Base-by-base conservation (phyloP, 164 flowering plant species). In the Stephania japonica region DNA sequence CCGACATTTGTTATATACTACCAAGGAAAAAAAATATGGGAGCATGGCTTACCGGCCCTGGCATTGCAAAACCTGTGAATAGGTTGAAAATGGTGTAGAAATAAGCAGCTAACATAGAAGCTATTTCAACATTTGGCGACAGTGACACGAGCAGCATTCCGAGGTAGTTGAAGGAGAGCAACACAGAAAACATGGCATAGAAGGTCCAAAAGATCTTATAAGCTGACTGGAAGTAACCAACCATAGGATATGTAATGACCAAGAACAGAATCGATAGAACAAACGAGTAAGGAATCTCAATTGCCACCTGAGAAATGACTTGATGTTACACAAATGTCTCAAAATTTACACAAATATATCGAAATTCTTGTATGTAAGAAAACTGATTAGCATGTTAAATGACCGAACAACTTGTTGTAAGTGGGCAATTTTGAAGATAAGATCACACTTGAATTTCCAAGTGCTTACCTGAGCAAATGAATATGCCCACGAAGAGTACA, bases 401-500 rank as follows among this genome's bases (percentile, higher is more conserved):
- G 53, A 47, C 53, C 53, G 10, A 47, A 47, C 16, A 47, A 47
- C 53, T 47, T 47, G 10, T 16, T 47, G 12, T 47, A 47, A 16
- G 10, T 47, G 11, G 4, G 10, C 12, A 47, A 47, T 11, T 7
- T 47, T 47, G 53, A 47, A 16, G 53, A 13, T 44, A 66, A 32
- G 53, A 27, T 50, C 32, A 47, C 32, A 14, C 13, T 3, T 3
- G 42, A 42, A 8, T 67, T 70, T 26, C 10, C 0, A 70, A 25
- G 24, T 42, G 41, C 32, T 3, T 73, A 88, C 97, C 90, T 91
- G 94, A 23, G 91, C 89, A 75, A 86, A 71, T 70, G 92, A 77
- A 78, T 84, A 91, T 53, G 92, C 84, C 86, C 81, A 81, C 18
- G 92, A 70, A 70, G 91, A 86, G 77, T 91, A 91, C 97, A 91